These are phyloP conservation scores for Asparagopsis taxiformis DNA, from an alignment of 31 red algal genomes.

Conservation along the genomic window DNA sequence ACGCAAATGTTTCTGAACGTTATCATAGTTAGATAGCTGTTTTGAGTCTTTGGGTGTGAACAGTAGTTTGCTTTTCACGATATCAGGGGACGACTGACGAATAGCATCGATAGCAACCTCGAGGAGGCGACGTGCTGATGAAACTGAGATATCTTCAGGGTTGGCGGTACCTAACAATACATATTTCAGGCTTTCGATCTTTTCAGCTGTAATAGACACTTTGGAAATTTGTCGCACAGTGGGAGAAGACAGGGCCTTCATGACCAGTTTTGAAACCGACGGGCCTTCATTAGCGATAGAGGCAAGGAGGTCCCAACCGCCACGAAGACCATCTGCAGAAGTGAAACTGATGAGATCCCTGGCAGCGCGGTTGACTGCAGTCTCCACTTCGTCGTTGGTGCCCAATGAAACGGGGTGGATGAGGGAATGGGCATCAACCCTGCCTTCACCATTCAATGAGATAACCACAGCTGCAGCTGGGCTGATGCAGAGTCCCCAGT, in stretches of 20 bases:
- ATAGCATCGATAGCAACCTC: slow-evolving; percentile 55
- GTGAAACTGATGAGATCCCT: slow-evolving; percentile 23
- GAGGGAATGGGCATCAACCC: slow-evolving; percentile 42
- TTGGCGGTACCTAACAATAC: slow-evolving; percentile 30
- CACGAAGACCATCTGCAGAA: slow-evolving; percentile 21
- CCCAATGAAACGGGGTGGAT: slow-evolving; percentile 14
- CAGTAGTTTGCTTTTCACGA: slow-evolving; percentile 17
- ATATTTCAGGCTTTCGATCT: slow-evolving; percentile 24
- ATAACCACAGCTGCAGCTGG: slow-evolving; percentile 37
- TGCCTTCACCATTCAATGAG: slow-evolving; percentile 50
- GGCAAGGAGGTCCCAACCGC: slow-evolving; percentile 55
- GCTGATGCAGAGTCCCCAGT: slow-evolving; percentile 67
- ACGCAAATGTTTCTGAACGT: slow-evolving; percentile 10
- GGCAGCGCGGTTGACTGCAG: slow-evolving; percentile 1
- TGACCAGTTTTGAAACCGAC: slow-evolving; percentile 6
- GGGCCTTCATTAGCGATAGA: slow-evolving; percentile 46
- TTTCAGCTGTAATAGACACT: background rate
- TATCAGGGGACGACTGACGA: slow-evolving; percentile 48
- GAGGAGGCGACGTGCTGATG: slow-evolving; percentile 37
- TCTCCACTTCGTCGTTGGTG: background rate
- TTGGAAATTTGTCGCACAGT: slow-evolving; percentile 12
- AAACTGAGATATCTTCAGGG: slow-evolving; percentile 13
- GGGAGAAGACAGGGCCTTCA: slow-evolving; percentile 13
- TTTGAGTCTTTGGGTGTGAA: slow-evolving; percentile 25
- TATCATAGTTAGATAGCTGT: slow-evolving; percentile 14